Evolutionary conservation across 169 alveolate species (phyloP).

Genomic region (Haemoproteus tartakovskyi): DNA sequence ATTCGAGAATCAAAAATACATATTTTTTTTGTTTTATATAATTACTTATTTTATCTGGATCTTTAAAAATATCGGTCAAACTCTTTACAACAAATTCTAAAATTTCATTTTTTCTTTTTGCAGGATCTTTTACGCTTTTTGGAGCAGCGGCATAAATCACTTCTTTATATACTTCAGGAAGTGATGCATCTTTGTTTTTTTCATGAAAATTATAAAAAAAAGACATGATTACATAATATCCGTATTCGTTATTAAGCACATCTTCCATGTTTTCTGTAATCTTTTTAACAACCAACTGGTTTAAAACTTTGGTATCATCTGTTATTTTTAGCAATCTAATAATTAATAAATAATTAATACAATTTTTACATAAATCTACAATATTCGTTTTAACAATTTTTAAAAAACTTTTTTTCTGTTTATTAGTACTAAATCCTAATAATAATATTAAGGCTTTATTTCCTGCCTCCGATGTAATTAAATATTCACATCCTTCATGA

Average conservation of each 20-base stretch:
- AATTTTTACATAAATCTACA: slow-evolving; percentile 38
- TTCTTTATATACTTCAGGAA: slow-evolving; percentile 34
- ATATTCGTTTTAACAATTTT: slow-evolving; percentile 42
- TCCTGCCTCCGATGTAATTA: slow-evolving; percentile 39
- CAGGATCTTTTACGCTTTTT: slow-evolving; percentile 30
- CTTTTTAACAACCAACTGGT: slow-evolving; percentile 41
- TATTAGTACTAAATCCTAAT: slow-evolving; percentile 55
- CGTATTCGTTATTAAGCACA: slow-evolving; percentile 47
- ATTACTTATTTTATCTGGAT: slow-evolving; percentile 7
- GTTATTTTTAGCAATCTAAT: slow-evolving; percentile 55
- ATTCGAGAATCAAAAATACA: slow-evolving; percentile 29
- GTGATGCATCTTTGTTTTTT: slow-evolving; percentile 14
- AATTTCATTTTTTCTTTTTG: slow-evolving; percentile 50
- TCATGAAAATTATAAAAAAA: slow-evolving; percentile 35
- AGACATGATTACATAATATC: slow-evolving; percentile 52
- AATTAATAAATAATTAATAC: slow-evolving; percentile 41
- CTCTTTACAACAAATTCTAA: slow-evolving; percentile 15
- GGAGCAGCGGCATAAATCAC: slow-evolving; percentile 19
- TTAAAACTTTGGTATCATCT: slow-evolving; percentile 50
- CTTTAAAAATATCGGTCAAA: slow-evolving; percentile 1
- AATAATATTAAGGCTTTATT: slow-evolving; percentile 47
- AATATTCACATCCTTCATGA: slow-evolving; percentile 65
- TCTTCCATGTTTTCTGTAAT: slow-evolving; percentile 28
- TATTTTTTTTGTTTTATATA: slow-evolving; percentile 31
- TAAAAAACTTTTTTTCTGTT: slow-evolving; percentile 56